Evolutionary conservation across 306 rosid species (phyloP), one percentile per base, ranked within the genome.

Genomic region (Abrus pulchellus): DNA sequence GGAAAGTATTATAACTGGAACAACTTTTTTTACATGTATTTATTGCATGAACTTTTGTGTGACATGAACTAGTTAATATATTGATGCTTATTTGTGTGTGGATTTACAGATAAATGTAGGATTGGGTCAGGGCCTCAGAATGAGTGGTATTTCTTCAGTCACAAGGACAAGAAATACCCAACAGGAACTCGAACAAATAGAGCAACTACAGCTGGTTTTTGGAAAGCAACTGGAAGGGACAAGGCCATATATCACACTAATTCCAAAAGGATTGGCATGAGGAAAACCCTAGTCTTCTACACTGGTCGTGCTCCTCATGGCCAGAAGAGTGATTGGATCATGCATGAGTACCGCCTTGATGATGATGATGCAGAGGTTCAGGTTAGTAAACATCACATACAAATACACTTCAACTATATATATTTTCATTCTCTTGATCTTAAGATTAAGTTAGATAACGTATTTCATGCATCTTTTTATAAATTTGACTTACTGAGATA

Each of bases 231-330:
- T 0, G 99, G 99, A 60, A 90, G 99, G 59, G 99, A 95, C 90
- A 95, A 95, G 65, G 89, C 93, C 74, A 95, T 95, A 81, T 94
- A 90, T 78, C 89, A 83, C 65, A 77, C 82, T 64, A 91, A 86
- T 50, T 83, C 93, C 27, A 90, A 87, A 80, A 90, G 96, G 85
- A 95, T 93, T 76, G 99, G 99, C 1, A 95, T 95, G 99, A 95
- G 99, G 84, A 95, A 95, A 86, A 95, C 99, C 76, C 84, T 95
- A 7, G 99, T 95, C 5, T 95, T 95, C 86, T 95, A 95, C 86
- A 95, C 97, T 5, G 99, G 99, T 11, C 96, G 99, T n/a, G 99
- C 99, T 68, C 99, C 99, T 68, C 98, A 90, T 54, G 99, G 99
- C 84, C 97, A 91, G 30, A 95, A 95, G 81, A 93, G 97, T 41